A percentile compares a stretch with the other conserved stretches of the same genome.
Conservation (phyloP, 768 basidiomycete genomes). For the Xerocomus spinulosus region DNA sequence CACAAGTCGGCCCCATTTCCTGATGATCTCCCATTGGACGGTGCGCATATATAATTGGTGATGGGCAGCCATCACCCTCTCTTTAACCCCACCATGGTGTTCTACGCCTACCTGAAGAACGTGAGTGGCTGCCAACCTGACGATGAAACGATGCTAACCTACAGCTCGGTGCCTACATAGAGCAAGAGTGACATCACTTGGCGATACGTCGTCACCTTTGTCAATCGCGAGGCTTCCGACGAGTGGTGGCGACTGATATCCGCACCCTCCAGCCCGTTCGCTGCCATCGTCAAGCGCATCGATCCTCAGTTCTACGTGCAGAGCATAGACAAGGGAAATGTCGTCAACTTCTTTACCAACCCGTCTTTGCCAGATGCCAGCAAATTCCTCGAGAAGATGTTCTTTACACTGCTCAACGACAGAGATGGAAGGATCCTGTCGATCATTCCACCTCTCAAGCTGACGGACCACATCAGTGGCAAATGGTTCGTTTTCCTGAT, state of each 20-base stretch:
- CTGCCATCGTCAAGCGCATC: not conserved
- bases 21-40: no score
- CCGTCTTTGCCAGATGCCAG: not conserved
- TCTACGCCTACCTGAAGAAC: not conserved
- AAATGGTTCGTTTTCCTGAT: not conserved
- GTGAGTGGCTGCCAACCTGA: no score
- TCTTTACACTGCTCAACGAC: not conserved
- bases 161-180: not conserved
- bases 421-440: not conserved
- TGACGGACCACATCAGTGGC: constrained; percentile 3
- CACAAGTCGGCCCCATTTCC: no score
- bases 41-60: no score
- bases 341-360: not conserved
- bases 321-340: not conserved
- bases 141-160: no score
- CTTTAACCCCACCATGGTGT: not conserved
- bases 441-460: not conserved
- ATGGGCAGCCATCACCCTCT: no score
- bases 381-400: not conserved
- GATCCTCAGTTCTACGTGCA: constrained; percentile 4
- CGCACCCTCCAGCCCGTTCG: constrained; percentile 4
- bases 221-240: constrained; percentile 19
- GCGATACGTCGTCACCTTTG: constrained; percentile 20
- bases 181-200: not conserved
- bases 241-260: constrained; percentile 25